Percentiles rank a stretch among this genome's conserved stretches.
These are phyloP conservation scores for Vaccinium macrocarpon DNA, from an alignment of 148 eudicot genomes.

Conservation along the genomic window DNA sequence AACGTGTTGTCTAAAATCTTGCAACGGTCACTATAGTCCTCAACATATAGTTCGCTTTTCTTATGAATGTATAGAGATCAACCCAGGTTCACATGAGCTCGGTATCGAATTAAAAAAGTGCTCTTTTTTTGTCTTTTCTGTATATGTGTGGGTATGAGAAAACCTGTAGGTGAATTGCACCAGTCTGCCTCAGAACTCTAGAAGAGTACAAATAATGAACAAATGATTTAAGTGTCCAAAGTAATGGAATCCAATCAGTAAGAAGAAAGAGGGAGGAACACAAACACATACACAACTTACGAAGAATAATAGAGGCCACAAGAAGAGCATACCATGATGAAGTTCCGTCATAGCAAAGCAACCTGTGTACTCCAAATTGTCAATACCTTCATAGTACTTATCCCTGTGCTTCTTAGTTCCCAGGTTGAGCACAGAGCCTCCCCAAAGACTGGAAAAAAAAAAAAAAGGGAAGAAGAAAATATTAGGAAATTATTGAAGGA, in stretches of 20 bases:
- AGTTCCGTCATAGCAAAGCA: slow-evolving; percentile 99
- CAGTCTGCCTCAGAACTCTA: neutral
- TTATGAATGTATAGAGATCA: neutral
- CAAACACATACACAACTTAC: too few relatives aligned
- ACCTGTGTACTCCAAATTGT: slow-evolving; percentile 82
- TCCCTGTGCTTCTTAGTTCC: slow-evolving; percentile 92
- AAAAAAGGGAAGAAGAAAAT: slow-evolving; percentile 2
- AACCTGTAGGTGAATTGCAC: neutral
- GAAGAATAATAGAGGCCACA: neutral
- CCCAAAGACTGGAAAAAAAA: slow-evolving; percentile 78
- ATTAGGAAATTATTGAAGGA: neutral
- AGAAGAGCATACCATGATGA: slow-evolving; percentile 64
- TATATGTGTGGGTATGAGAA: neutral
- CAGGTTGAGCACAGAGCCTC: slow-evolving; percentile 90
- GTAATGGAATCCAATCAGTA: neutral
- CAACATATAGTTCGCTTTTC: neutral
- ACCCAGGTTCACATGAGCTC: neutral
- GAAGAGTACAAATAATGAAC: neutral
- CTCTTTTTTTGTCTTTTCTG: slow-evolving; percentile 2
- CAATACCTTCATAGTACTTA: slow-evolving; percentile 88
- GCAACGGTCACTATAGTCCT: neutral
- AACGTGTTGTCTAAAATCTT: neutral
- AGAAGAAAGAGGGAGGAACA: neutral
- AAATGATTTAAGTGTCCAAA: neutral
- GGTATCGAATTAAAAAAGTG: neutral